Conservation (phyloP, 1,139 yeast genomes). For the Geotrichum histeridarum region DNA sequence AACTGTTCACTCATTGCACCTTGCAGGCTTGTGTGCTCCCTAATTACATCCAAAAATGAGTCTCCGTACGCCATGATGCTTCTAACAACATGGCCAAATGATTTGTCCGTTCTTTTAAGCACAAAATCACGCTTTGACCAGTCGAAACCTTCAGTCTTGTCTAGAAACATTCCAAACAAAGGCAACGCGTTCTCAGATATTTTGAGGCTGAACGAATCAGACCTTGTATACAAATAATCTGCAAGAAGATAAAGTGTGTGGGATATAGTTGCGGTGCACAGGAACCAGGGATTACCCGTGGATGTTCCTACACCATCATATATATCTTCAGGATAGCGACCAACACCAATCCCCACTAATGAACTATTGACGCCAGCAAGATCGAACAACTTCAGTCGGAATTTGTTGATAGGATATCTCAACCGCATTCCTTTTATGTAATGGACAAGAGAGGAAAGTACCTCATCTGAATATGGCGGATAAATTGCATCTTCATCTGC, state of each 20-base stretch:
- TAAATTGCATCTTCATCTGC: conserved; percentile 28
- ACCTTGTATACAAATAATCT: conserved; percentile 38
- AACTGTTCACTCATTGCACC: conserved; percentile 89
- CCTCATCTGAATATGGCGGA: conserved; percentile 33
- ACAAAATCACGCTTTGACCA: conserved; percentile 11
- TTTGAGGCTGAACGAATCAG: conserved; percentile 30
- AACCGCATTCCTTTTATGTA: conserved; percentile 58
- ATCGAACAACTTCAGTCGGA: conserved; percentile 38
- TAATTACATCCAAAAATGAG: conserved; percentile 66
- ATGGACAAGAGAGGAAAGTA: conserved; percentile 28
- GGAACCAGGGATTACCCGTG: conserved; percentile 94
- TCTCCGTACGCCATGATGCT: conserved; percentile 51
- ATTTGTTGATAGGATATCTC: conserved; percentile 69
- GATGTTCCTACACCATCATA: conserved; percentile 73
- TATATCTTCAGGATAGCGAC: conserved; percentile 90
- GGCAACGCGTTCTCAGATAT: conserved; percentile 31
- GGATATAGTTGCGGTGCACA: conserved; percentile 77
- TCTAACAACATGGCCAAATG: conserved; percentile 23
- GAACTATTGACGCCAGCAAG: conserved; percentile 22
- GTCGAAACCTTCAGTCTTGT: conserved; percentile 21
- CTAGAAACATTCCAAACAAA: conserved; percentile 29
- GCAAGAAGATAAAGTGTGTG: conserved; percentile 45
- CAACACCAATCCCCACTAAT: conserved; percentile 62
- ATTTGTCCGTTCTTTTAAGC: conserved; percentile 19
- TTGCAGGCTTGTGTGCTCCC: conserved; percentile 63